Conservation (phyloP, 73 alveolate species). For the Tetrahymena elliotti region DNA sequence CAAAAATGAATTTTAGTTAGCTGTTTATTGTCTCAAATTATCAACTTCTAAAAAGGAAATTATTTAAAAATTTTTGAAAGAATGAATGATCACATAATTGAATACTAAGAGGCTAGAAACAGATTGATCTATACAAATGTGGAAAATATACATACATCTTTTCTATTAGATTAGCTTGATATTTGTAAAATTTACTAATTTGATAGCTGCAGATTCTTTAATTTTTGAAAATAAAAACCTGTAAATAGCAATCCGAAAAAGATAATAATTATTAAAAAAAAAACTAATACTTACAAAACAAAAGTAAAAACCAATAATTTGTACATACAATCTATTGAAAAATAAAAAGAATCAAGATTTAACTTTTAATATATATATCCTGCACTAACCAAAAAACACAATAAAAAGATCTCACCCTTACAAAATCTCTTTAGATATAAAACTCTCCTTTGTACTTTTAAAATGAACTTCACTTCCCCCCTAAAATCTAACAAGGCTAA, state of each 20-base stretch:
- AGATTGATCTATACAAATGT: not conserved
- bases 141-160: not conserved
- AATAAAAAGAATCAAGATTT: not conserved
- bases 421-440: too few relatives aligned
- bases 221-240: not conserved
- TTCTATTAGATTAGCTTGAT: not conserved
- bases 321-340: not conserved
- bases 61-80: not conserved
- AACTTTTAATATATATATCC: not conserved
- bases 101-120: not conserved
- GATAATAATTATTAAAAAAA: not conserved
- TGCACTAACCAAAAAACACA: not conserved
- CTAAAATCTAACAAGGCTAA: not conserved
- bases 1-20: not conserved
- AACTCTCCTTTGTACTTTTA: not conserved
- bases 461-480: not conserved
- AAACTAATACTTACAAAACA: not conserved
- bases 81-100: not conserved
- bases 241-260: not conserved
- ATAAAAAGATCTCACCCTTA: not conserved
- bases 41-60: not conserved
- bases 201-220: not conserved
- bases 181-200: not conserved
- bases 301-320: not conserved
- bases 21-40: not conserved